Conservation (phyloP, 176 grass and related monocot genomes). For the Triticum urartu region DNA sequence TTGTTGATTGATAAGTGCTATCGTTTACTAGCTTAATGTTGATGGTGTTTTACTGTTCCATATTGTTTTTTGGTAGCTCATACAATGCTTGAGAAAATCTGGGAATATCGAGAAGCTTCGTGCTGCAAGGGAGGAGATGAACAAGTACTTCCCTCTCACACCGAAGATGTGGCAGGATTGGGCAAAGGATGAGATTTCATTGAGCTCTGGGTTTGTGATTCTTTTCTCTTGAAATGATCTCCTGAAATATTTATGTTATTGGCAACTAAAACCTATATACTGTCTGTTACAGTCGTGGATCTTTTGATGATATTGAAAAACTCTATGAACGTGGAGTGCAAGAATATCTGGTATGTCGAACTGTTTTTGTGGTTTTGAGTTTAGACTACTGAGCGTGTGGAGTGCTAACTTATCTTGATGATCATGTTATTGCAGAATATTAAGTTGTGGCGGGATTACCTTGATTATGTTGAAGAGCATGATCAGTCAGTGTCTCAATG, state of each 20-base stretch:
- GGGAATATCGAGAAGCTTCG: slow-evolving; percentile 78
- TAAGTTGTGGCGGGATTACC: slow-evolving; percentile 78
- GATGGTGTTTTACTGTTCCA: neutral
- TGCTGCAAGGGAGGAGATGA: slow-evolving; percentile 79
- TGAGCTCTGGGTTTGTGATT: slow-evolving; percentile 49
- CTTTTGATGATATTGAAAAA: slow-evolving; percentile 61
- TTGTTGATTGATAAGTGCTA: neutral
- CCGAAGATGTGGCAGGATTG: slow-evolving; percentile 94
- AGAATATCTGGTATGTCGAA: slow-evolving; percentile 81
- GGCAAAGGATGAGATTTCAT: slow-evolving; percentile 80
- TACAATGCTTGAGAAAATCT: slow-evolving; percentile 80
- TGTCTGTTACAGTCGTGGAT: slow-evolving; percentile 59
- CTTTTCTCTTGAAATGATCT: neutral
- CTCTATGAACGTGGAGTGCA: slow-evolving; percentile 86
- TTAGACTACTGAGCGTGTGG: neutral
- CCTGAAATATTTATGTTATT: neutral
- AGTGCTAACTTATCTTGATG: slow-evolving; percentile 28
- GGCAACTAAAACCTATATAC: neutral
- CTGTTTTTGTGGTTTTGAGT: neutral
- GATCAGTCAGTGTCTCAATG: slow-evolving; percentile 68
- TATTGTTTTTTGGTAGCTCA: slow-evolving; percentile 42
- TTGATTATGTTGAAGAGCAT: slow-evolving; percentile 81
- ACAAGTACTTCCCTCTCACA: slow-evolving; percentile 64
- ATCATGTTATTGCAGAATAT: slow-evolving; percentile 61
- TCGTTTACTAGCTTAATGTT: neutral